phyloP scores from a whole-genome alignment of 2,329 filamentous ascomycete genomes.

The Neonectria ditissima region DNA sequence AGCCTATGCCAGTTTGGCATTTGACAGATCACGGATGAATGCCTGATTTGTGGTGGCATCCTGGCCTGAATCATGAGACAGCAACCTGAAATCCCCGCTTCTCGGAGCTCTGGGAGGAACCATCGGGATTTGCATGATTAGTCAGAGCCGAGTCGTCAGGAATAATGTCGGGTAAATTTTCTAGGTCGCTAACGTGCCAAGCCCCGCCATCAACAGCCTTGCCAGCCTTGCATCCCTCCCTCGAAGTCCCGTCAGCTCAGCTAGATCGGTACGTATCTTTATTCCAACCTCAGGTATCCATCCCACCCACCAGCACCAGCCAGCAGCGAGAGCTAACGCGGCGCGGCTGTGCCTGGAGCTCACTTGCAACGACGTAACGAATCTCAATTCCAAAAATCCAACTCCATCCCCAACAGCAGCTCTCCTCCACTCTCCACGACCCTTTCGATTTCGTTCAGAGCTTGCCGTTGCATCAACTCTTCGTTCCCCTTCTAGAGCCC shows the following conservation, averaged over 20 bases:
- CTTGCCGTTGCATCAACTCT: conserved; percentile 13
- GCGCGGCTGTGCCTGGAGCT: conserved; percentile 60
- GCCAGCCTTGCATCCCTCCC: conserved; percentile 14
- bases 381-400: conserved; percentile 35
- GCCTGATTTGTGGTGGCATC: conserved; percentile 24
- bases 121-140: neutral
- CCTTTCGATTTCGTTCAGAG: conserved; percentile 9
- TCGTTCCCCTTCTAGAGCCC: conserved; percentile 20
- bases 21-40: conserved; percentile 15
- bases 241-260: conserved; percentile 1
- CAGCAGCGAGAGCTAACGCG: conserved; percentile 50
- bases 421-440: conserved; percentile 16
- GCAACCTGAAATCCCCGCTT: conserved; percentile 1
- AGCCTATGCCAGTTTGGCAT: conserved; percentile 11
- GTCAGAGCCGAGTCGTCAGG: neutral
- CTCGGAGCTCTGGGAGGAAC: conserved; percentile 10
- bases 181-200: neutral
- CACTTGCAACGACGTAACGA: conserved; percentile 39
- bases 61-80: conserved; percentile 23
- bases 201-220: conserved; percentile 6
- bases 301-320: conserved; percentile 27
- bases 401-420: conserved; percentile 27
- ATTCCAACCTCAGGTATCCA: conserved; percentile 41
- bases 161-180: conserved; percentile 1
- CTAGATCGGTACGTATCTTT: conserved; percentile 8